Percentiles rank a stretch among this genome's conserved stretches.
These are phyloP conservation scores for Oryza glaberrima DNA, from an alignment of 176 grass and related monocot species.

Conservation along the genomic window DNA sequence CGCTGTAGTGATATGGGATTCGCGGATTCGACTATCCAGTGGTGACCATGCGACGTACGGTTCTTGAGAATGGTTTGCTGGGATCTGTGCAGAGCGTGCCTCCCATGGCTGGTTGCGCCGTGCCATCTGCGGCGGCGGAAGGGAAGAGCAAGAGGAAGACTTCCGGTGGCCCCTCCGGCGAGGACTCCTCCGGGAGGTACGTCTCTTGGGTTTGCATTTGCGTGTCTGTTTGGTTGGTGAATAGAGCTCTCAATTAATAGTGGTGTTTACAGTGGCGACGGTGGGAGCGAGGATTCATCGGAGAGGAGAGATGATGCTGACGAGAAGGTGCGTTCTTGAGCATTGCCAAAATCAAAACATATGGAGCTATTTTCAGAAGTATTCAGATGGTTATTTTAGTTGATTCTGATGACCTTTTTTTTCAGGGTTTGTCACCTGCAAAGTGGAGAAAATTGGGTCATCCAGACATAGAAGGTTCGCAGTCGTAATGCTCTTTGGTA, in stretches of 20 bases:
- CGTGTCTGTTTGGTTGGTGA: neutral
- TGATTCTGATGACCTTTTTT: constrained; percentile 35
- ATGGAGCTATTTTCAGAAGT: neutral
- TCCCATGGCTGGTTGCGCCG: constrained; percentile 41
- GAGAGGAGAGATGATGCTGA: constrained; percentile 46
- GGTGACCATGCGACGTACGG: neutral
- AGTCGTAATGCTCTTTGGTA: neutral
- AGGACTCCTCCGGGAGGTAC: constrained; percentile 56
- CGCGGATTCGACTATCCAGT: neutral
- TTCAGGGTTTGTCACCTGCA: constrained; percentile 58
- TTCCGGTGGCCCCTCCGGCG: constrained; percentile 28
- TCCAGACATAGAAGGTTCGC: constrained; percentile 51
- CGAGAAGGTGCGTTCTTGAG: constrained; percentile 48
- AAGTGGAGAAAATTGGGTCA: constrained; percentile 64
- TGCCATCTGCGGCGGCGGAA: constrained; percentile 42
- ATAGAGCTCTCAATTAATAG: constrained; percentile 34
- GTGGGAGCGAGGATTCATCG: constrained; percentile 56
- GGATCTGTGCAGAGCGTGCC: constrained; percentile 34
- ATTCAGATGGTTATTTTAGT: neutral
- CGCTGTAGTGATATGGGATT: neutral
- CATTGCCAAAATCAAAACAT: constrained; percentile 31
- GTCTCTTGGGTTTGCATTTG: neutral
- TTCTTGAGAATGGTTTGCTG: neutral
- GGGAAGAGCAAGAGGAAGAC: constrained; percentile 52
- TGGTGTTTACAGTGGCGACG: constrained; percentile 43